Evolutionary conservation across 2,329 filamentous ascomycete species (phyloP).

Genomic region (Intubia oerlemansii): DNA sequence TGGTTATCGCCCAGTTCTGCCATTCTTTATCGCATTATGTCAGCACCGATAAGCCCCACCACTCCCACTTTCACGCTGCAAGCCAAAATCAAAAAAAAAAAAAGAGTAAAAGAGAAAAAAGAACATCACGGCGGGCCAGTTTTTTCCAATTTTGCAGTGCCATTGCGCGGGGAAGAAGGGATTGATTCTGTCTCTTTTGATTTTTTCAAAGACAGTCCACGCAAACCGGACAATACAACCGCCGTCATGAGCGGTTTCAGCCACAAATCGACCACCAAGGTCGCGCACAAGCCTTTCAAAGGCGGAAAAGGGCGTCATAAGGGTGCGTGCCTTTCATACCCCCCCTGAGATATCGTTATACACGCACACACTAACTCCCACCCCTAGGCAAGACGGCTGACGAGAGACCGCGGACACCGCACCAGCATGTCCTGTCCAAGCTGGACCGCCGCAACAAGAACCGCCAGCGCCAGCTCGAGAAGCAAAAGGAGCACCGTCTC

Average conservation of each 20-base stretch:
- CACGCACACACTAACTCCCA: no score
- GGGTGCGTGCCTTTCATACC: constrained; percentile 5
- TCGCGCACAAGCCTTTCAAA: constrained; percentile 77
- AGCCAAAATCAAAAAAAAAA: constrained; percentile 1
- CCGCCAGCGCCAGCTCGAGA: constrained; percentile 68
- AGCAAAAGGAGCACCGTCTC: constrained; percentile 64
- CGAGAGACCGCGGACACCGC: constrained; percentile 69
- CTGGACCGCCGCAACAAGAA: constrained; percentile 87
- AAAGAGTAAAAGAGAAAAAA: constrained; percentile 1
- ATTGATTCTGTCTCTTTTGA: no score
- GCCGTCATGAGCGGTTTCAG: constrained; percentile 26
- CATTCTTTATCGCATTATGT: constrained; percentile 1
- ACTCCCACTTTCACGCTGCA: no score
- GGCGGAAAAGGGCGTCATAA: constrained; percentile 49
- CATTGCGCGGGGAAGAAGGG: no score
- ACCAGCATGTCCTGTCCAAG: constrained; percentile 96
- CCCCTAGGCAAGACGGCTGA: constrained; percentile 62
- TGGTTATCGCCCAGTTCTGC: constrained; percentile 1
- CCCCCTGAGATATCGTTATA: no score
- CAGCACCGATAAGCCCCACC: no score
- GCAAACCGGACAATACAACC: no score
- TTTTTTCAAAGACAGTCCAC: no score
- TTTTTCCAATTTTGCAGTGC: no score
- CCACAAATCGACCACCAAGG: constrained; percentile 83
- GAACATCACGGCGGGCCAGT: constrained; percentile 34